Evolutionary conservation across 805 yeast species (phyloP).

Genomic region (Scheffersomyces amazonensis): DNA sequence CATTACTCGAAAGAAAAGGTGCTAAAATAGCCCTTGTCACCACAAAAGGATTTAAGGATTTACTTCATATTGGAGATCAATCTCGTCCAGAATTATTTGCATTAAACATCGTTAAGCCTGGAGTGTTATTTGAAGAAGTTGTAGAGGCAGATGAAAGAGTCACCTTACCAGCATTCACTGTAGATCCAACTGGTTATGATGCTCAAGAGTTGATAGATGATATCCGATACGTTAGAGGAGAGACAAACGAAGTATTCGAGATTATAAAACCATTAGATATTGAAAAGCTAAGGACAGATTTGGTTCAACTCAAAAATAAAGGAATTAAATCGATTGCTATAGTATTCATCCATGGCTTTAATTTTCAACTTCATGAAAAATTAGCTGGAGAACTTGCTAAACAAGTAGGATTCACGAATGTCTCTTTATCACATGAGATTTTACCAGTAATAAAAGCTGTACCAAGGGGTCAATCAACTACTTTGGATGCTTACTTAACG

Average conservation of each 20-base stretch:
- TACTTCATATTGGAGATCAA: constrained; percentile 83
- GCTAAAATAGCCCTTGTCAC: constrained; percentile 82
- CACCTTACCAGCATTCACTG: constrained; percentile 67
- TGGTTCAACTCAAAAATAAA: constrained; percentile 19
- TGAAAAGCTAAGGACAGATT: constrained; percentile 17
- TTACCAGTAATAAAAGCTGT: constrained; percentile 45
- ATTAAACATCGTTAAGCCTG: constrained; percentile 68
- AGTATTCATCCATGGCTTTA: constrained; percentile 38
- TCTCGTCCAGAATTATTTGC: constrained; percentile 89
- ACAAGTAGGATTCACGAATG: constrained; percentile 38
- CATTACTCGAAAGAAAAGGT: constrained; percentile 88
- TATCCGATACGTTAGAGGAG: constrained; percentile 32
- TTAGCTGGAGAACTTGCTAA: constrained; percentile 31
- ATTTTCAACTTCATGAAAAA: constrained; percentile 36
- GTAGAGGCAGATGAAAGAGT: constrained; percentile 89
- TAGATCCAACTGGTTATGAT: constrained; percentile 52
- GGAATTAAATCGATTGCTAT: constrained; percentile 32
- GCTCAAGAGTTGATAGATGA: constrained; percentile 18
- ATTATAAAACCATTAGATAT: constrained; percentile 30
- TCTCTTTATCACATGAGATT: constrained; percentile 37
- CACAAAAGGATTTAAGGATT: constrained; percentile 85
- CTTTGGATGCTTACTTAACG: constrained; percentile 42
- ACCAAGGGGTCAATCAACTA: constrained; percentile 38
- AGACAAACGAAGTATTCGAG: constrained; percentile 30
- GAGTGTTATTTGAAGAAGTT: constrained; percentile 69